phyloP scores from a whole-genome alignment of 2,329 filamentous ascomycete species.

The Sclerotinia sclerotiorum region DNA sequence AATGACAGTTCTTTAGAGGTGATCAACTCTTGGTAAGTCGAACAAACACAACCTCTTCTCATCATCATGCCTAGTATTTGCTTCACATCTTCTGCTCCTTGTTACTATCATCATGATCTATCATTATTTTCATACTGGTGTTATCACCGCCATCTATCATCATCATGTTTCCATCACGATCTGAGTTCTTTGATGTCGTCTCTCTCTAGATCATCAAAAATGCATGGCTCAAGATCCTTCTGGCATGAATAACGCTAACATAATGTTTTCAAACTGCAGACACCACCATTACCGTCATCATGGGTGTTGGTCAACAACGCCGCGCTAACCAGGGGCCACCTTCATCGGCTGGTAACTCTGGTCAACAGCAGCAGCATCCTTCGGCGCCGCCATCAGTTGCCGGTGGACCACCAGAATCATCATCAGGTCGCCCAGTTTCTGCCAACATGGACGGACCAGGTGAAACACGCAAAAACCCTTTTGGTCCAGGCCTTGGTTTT shows the following conservation, averaged over 20 bases:
- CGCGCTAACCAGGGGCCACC: neutral
- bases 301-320: conserved; percentile 18
- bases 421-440: neutral
- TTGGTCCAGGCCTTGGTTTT: conserved; percentile 42
- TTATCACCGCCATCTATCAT: neutral
- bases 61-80: neutral
- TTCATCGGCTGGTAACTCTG: neutral
- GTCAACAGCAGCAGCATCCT: neutral
- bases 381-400: neutral
- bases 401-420: neutral
- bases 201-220: neutral
- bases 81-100: neutral
- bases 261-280: neutral
- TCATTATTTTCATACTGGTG: neutral
- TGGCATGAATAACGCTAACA: neutral
- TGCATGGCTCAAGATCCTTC: neutral
- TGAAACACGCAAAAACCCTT: conserved; percentile 26
- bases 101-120: neutral
- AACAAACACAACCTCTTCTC: neutral
- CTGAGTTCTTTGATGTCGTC: neutral
- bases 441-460: conserved; percentile 14
- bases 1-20: neutral
- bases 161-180: neutral
- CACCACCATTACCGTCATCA: neutral
- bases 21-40: conserved; percentile 13